Base-by-base conservation (phyloP, 129 eudicot species). In the Dittrichia graveolens region DNA sequence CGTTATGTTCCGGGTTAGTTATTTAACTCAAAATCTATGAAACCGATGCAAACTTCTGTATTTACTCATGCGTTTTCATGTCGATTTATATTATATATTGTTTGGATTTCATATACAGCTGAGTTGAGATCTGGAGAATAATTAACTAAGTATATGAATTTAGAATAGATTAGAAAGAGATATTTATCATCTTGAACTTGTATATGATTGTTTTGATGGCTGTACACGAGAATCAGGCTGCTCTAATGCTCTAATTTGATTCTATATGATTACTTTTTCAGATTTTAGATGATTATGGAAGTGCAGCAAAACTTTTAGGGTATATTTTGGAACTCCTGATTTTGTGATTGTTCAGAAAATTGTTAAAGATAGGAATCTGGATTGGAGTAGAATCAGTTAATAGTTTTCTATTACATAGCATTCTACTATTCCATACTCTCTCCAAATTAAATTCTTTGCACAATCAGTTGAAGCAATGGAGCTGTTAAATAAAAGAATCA, bases 1-100 rank as follows among this genome's bases (percentile, higher is more conserved):
- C 71, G 98, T 84, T 66, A 92, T 92, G 98, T 87, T 92, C 69
- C 82, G 89, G 65, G 97, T 92, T 2, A 35, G 81, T 49, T 50
- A 1, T 60, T n/a, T 3, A 18, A 7, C 41, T 8, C 47, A 4
- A 9, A 9, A 40, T 16, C 18, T 15, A 45, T n/a, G 35, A 57
- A 35, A 55, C 43, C 1, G 31, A 56, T 24, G 45, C 67, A 56
- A 56, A 15, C 48, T 52, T 69, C 49, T 69, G 39, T 9, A 18
- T 50, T 15, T 44, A 8, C 6, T 9, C 50, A 7, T n/a, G 3
- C 24, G 11, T 57, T 3, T 42, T n/a, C n/a, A 15, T 42, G 47
- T 75, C 42, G n/a, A 43, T 19, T 46, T 8, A 8, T 52, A 43
- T 57, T 19, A 34, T 8, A 35, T 65, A 35, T 44, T 41, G 15